These are phyloP conservation scores for Coemansia sp. DNA, from an alignment of 192 early-diverging fungal genomes.

Conservation along the genomic window DNA sequence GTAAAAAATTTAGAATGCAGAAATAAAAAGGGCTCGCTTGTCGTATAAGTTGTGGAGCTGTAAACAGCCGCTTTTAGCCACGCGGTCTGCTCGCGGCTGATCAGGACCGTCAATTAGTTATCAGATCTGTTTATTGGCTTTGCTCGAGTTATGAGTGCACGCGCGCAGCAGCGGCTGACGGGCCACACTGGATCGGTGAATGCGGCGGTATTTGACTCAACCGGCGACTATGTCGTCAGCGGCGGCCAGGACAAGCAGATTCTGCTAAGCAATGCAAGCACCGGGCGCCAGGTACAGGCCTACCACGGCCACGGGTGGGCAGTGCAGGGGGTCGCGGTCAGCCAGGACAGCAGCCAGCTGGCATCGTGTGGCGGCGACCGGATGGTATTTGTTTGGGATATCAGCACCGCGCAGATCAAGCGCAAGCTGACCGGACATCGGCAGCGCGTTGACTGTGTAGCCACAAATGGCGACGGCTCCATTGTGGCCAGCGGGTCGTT, in stretches of 20 bases:
- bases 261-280: constrained; percentile 63
- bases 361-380: constrained; percentile 80
- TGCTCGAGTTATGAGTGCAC: not conserved
- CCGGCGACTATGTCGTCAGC: constrained; percentile 78
- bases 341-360: constrained; percentile 59
- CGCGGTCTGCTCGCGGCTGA: no score
- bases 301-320: constrained; percentile 86
- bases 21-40: not conserved
- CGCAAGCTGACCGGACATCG: constrained; percentile 75
- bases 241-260: constrained; percentile 73
- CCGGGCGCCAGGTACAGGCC: constrained; percentile 66
- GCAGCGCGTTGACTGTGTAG: constrained; percentile 80
- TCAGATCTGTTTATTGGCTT: no score
- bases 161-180: constrained; percentile 44
- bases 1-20: not conserved
- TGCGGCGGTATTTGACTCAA: constrained; percentile 59
- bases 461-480: constrained; percentile 70
- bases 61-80: no score
- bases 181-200: constrained; percentile 71
- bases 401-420: constrained; percentile 64
- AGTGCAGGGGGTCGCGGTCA: constrained; percentile 53
- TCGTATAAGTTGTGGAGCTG: no score
- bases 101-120: no score
- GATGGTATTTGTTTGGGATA: constrained; percentile 84
- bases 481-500: constrained; percentile 77